phyloP scores from a whole-genome alignment of 2,329 filamentous ascomycete species.

The Teratosphaeria nubilosa region DNA sequence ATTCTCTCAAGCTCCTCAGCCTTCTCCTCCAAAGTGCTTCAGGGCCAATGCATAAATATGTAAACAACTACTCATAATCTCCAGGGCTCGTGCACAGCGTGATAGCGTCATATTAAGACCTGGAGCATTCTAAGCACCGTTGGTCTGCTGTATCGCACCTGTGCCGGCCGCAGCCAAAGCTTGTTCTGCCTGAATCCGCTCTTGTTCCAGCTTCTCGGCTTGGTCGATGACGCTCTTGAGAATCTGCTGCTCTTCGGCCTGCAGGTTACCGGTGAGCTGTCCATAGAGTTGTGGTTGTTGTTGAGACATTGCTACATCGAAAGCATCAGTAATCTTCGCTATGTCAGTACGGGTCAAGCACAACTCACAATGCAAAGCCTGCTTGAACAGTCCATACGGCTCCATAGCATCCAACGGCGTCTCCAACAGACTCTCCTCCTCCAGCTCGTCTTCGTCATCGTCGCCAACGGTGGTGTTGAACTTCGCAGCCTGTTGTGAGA shows the following conservation, averaged over 20 bases:
- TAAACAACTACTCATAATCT: not conserved
- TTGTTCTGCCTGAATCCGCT: conserved; percentile 10
- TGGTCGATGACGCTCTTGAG: conserved; percentile 69
- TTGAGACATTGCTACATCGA: conserved; percentile 55
- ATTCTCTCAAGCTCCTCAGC: not conserved
- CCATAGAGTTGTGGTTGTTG: conserved; percentile 85
- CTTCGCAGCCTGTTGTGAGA: conserved; percentile 62
- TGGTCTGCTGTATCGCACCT: not conserved
- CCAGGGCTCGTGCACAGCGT: not conserved
- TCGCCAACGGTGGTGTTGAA: conserved; percentile 46
- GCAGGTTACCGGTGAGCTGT: conserved; percentile 67
- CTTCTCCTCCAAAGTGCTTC: not conserved
- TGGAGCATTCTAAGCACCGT: not conserved
- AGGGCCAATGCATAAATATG: not conserved
- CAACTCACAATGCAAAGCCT: conserved; percentile 67
- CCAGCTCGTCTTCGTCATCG: conserved; percentile 71
- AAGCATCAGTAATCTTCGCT: conserved; percentile 1
- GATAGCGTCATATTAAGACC: not conserved
- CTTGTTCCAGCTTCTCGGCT: conserved; percentile 46
- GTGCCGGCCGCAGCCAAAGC: not conserved
- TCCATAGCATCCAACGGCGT: conserved; percentile 92
- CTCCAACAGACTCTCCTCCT: conserved; percentile 86
- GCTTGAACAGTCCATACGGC: conserved; percentile 82
- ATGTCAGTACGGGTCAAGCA: not conserved
- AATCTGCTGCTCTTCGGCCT: conserved; percentile 68